Conservation (phyloP, 2,329 filamentous ascomycete species). For the Nigrospora sphaerica region DNA sequence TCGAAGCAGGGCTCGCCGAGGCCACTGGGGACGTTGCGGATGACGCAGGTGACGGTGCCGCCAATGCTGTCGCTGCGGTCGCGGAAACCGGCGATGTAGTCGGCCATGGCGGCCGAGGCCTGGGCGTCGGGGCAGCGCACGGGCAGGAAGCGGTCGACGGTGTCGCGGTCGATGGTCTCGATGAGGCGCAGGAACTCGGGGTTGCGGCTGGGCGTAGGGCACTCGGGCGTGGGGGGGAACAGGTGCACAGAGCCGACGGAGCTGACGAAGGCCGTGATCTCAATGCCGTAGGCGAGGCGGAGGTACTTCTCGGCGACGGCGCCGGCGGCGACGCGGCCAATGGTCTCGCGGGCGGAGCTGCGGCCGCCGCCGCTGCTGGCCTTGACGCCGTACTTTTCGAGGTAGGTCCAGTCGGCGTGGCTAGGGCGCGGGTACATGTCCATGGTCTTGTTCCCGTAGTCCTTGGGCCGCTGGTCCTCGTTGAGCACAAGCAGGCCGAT, state of each 20-base stretch:
- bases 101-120: slow-evolving; percentile 64
- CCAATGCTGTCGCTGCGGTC: slow-evolving; percentile 84
- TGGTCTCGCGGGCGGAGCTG: slow-evolving; percentile 90
- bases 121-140: slow-evolving; percentile 75
- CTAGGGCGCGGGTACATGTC: slow-evolving; percentile 84
- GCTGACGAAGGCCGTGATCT: slow-evolving; percentile 86
- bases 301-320: slow-evolving; percentile 94
- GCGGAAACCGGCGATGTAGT: slow-evolving; percentile 68
- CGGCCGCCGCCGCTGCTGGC: slow-evolving; percentile 84
- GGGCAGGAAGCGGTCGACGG: slow-evolving; percentile 78
- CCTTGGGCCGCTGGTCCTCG: slow-evolving; percentile 85
- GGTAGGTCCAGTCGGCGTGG: slow-evolving; percentile 95
- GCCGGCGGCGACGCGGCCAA: slow-evolving; percentile 84
- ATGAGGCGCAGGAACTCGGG: slow-evolving; percentile 72
- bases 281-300: slow-evolving; percentile 68
- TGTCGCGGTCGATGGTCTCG: slow-evolving; percentile 62
- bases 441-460: slow-evolving; percentile 87
- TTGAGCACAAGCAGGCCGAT: slow-evolving; percentile 85
- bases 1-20: slow-evolving; percentile 93
- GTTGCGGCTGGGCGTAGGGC: slow-evolving; percentile 65
- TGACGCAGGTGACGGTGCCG: slow-evolving; percentile 89
- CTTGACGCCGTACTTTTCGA: slow-evolving; percentile 95
- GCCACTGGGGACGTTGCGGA: slow-evolving; percentile 76
- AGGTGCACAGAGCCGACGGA: slow-evolving; percentile 76
- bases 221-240: slow-evolving; percentile 62